Evolutionary conservation across 2,329 filamentous ascomycete genomes (phyloP), one percentile per base, ranked within the genome.

Genomic region (Ophiostoma ulmi): DNA sequence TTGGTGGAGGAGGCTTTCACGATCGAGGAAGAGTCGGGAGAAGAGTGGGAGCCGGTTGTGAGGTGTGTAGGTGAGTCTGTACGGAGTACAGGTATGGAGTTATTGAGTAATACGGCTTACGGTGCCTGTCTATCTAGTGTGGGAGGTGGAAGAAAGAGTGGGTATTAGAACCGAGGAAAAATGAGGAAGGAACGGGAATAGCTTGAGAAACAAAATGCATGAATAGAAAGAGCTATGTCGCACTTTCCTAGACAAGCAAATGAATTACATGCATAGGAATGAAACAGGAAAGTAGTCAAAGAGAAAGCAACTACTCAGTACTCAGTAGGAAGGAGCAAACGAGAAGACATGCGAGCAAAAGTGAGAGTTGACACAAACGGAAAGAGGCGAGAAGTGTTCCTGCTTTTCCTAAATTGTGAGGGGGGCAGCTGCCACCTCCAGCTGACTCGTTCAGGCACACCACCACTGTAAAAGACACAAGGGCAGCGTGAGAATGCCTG

Each of bases 351-450:
- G 31, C 52, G 58, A 63, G 31, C 36, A 31, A 63, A 35, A 63
- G 31, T 26, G 52, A 26, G 10, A 58, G 22, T 48, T 48, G 52
- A 58, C 22, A 58, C 6, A 55, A n/a, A 20, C 20, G 48, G 48
- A 20, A 55, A 55, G 48, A 55, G n/a, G 11, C 39, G 10, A 44
- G 22, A 10, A 31, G 52, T 22, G 48, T 22, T 55, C 48, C 48
- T 55, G 20, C n/a, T 35, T 36, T 64, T 64, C 61, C 61, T n/a
- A 63, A 6, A 64, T 64, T 64, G 61, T 64, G 31, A 64, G 35
- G 61, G 61, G 61, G 61, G 61, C 61, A 38, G 35, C 31, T 64
- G 61, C n/a, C 64, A 66, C 38, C 64, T 66, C 11, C 64, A 44
- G 36, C 20, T 66, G 35, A 39, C 35, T 39, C 1, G 20, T 3